These are phyloP conservation scores for Karstenula rhodostoma DNA, from an alignment of 2,329 filamentous ascomycete species.

Conservation along the genomic window DNA sequence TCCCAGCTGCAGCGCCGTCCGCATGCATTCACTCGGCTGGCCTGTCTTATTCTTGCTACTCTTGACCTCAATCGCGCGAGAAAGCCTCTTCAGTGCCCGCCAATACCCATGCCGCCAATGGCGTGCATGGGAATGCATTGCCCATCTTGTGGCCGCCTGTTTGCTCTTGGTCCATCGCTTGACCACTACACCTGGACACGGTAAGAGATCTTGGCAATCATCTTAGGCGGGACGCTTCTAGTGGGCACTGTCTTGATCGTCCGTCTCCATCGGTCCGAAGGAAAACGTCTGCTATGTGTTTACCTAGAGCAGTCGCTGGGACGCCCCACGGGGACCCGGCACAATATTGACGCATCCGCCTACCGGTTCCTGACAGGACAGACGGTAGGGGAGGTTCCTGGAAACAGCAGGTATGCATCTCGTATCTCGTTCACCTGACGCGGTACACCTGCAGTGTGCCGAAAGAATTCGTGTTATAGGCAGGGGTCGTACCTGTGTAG, in stretches of 20 bases:
- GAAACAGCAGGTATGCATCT: neutral
- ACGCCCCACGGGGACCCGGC: neutral
- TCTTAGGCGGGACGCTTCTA: neutral
- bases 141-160: neutral
- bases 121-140: neutral
- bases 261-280: neutral
- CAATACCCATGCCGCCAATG: neutral
- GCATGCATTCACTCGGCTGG: neutral
- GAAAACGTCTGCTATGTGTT: neutral
- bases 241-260: neutral
- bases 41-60: neutral
- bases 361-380: conserved; percentile 5
- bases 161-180: neutral
- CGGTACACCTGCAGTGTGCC: neutral
- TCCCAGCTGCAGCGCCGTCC: neutral
- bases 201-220: neutral
- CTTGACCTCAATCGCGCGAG: conserved; percentile 5
- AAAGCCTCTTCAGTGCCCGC: neutral
- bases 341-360: neutral
- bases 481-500: neutral
- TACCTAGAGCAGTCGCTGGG: neutral
- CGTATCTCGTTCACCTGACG: neutral
- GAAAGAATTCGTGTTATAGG: neutral
- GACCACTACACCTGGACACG: neutral
- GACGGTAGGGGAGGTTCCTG: neutral